Evolutionary conservation across 306 rosid genomes (phyloP).

Genomic region (Prunus fruticosa): DNA sequence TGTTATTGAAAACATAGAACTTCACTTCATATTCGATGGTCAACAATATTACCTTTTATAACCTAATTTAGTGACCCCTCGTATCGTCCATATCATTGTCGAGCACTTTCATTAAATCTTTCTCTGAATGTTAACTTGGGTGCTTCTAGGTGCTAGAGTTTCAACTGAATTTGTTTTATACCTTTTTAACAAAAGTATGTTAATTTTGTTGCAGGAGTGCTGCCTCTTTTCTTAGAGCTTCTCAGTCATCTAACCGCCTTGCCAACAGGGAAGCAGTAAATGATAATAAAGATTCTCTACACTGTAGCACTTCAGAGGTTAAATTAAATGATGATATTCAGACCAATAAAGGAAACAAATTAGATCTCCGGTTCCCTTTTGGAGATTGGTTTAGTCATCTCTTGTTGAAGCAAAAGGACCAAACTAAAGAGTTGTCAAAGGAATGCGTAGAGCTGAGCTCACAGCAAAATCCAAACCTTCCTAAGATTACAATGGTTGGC

Average conservation of each 20-base stretch:
- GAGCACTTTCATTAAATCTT: background rate
- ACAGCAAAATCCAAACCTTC: conserved; percentile 58
- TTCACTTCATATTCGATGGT: background rate
- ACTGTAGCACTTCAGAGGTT: conserved; percentile 30
- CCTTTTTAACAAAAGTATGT: conserved; percentile 13
- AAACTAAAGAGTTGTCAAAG: conserved; percentile 29
- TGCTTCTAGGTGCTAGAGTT: background rate
- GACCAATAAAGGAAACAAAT: conserved; percentile 25
- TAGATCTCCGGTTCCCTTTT: conserved; percentile 45
- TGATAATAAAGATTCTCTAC: conserved; percentile 30
- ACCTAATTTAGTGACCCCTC: background rate
- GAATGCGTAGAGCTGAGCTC: conserved; percentile 36
- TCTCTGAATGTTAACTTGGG: background rate
- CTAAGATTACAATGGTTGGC: conserved; percentile 95
- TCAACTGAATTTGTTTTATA: background rate
- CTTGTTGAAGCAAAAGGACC: conserved; percentile 34
- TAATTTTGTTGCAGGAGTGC: conserved; percentile 65
- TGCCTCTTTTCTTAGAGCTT: conserved; percentile 66
- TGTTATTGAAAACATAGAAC: background rate
- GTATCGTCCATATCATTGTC: too few relatives aligned
- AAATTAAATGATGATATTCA: conserved; percentile 33
- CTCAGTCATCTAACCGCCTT: conserved; percentile 36
- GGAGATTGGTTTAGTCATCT: conserved; percentile 49
- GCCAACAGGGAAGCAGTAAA: conserved; percentile 34
- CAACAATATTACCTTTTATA: background rate